Evolutionary conservation across 23 red algal genomes (phyloP), one percentile per base, ranked within the genome.

Genomic region (Gracilaria domingensis): DNA sequence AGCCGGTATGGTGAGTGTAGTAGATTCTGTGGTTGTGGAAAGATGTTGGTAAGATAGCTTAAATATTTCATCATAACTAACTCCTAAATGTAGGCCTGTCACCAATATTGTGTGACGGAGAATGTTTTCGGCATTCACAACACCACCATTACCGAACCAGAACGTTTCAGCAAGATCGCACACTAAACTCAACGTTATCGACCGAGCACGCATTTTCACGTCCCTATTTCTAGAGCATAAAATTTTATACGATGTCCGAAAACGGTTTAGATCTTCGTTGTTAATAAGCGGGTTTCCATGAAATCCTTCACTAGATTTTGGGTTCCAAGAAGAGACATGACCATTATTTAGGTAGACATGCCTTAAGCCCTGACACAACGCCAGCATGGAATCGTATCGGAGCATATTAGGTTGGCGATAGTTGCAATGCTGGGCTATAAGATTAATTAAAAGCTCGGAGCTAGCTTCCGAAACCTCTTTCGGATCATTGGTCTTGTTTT

Each of bases 381-480:
- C 32, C 1, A 21, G 20, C 0, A 86, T 8, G 13, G 59, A 70
- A 71, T 74, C 57, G 66, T 74, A 66, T 11, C 38, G 24, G 12
- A 86, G 82, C 45, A 62, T 25, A 26, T 16, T 40, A 23, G 25
- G 23, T 11, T 11, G 71, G 71, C 37, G 18, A 9, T 67, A 69
- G n/a, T 86, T 71, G 23, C 82, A 67, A 44, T 86, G 59, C 30
- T 86, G 56, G 26, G 57, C 57, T n/a, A 86, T 45, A 24, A 86
- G 9, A 54, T 86, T 86, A 7, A 74, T 67, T 8, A 86, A 34
- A 30, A 74, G 36, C 30, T 47, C 39, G 0, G 59, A 86, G 30
- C 57, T 69, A 11, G 4, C 45, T 11, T 35, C 4, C 7, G 2
- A 12, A 18, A 58, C 23, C 2, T 23, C 2, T 23, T 2, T 58